phyloP scores from a whole-genome alignment of 371 early-diverging fungal genomes.

The Batkoa obscura region DNA sequence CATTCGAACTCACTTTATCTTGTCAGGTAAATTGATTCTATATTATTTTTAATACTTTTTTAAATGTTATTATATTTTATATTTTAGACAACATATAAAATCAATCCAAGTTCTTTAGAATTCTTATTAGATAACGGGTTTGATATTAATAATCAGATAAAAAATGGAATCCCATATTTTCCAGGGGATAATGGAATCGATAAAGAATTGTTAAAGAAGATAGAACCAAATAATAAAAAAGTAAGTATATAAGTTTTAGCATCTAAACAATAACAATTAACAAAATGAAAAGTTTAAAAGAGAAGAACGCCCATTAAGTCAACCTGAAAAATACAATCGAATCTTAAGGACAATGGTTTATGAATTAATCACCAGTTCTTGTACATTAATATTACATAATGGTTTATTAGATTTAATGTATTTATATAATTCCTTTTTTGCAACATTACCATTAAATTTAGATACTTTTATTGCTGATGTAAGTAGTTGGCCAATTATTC shows the following conservation, averaged over 20 bases:
- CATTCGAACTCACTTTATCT: conserved; percentile 29
- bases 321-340: background rate
- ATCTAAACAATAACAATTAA: too few relatives aligned
- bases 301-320: background rate
- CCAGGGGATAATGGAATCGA: conserved; percentile 7
- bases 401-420: conserved; percentile 79
- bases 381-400: conserved; percentile 70
- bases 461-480: conserved; percentile 50
- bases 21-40: conserved; percentile 13
- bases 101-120: conserved; percentile 39
- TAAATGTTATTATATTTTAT: conserved; percentile 8
- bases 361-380: conserved; percentile 13
- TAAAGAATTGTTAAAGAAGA: too few relatives aligned
- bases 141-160: conserved; percentile 54
- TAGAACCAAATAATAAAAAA: too few relatives aligned
- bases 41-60: background rate
- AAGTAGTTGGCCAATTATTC: conserved; percentile 24
- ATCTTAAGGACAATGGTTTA: conserved; percentile 13
- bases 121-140: conserved; percentile 68
- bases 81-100: conserved; percentile 18
- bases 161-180: conserved; percentile 40
- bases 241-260: too few relatives aligned
- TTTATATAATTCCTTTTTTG: conserved; percentile 67
- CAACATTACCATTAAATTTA: conserved; percentile 41
- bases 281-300: background rate